Conservation (phyloP, 352 stramenopile species). For the Phytophthora capsici region DNA sequence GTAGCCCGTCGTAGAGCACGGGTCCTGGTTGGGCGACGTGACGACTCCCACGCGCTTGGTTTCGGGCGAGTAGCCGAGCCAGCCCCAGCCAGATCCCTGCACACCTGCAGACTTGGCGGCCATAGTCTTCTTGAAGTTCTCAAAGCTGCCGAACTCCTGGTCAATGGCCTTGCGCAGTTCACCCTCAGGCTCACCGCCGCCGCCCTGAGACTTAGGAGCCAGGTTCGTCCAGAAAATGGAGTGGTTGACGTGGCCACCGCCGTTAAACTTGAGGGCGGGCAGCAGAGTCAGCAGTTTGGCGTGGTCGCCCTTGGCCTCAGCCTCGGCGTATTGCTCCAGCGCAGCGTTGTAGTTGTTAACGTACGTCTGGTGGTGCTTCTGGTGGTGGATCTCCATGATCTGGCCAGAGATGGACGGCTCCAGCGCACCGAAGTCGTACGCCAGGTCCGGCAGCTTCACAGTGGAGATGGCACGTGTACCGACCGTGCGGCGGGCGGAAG, state of each 20-base stretch:
- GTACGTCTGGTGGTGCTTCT: conserved; percentile 97
- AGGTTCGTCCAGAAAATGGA: conserved; percentile 99
- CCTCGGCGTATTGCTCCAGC: conserved; percentile 94
- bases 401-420: conserved; percentile 89
- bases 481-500: conserved; percentile 11
- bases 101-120: conserved; percentile 92
- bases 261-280: conserved; percentile 97
- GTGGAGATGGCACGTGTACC: conserved; percentile 62
- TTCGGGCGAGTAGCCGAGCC: conserved; percentile 94
- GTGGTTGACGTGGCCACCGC: conserved; percentile 98
- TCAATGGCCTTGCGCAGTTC: conserved; percentile 92
- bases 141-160: conserved; percentile 92
- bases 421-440: conserved; percentile 88
- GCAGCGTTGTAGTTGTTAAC: conserved; percentile 96
- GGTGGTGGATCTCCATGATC: conserved; percentile 96
- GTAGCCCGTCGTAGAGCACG: conserved; percentile 94
- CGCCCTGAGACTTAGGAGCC: conserved; percentile 72
- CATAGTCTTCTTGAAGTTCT: conserved; percentile 91
- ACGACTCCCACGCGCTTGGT: conserved; percentile 88
- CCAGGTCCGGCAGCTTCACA: conserved; percentile 82
- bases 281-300: conserved; percentile 92
- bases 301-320: conserved; percentile 88
- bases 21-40: conserved; percentile 96
- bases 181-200: conserved; percentile 82
- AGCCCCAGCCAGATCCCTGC: conserved; percentile 98